Conservation (phyloP, 371 early-diverging fungal genomes). For the Apophysomyces elegans region DNA sequence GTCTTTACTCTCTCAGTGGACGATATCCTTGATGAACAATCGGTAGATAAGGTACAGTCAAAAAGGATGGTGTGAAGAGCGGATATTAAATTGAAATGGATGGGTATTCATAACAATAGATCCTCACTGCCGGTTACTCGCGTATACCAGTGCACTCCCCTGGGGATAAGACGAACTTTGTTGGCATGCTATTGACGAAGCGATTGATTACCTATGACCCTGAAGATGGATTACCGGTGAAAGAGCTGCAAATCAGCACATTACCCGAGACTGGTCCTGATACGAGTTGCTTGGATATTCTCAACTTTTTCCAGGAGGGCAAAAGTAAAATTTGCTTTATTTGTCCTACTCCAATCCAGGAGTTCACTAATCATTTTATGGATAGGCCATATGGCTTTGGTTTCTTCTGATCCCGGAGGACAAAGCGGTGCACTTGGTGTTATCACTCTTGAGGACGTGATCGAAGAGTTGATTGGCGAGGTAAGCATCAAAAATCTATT, state of each 20-base stretch:
- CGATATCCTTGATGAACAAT: conserved; percentile 65
- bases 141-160: conserved; percentile 85
- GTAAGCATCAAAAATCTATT: conserved; percentile 21
- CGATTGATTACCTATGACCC: conserved; percentile 87
- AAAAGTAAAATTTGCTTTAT: conserved; percentile 53
- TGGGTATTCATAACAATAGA: conserved; percentile 31
- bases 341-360: background rate
- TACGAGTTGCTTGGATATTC: conserved; percentile 86
- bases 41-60: conserved; percentile 58
- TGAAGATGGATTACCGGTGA: conserved; percentile 75
- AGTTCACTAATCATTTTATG: background rate
- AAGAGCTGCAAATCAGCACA: conserved; percentile 68
- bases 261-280: conserved; percentile 77
- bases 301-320: conserved; percentile 94
- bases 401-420: conserved; percentile 63
- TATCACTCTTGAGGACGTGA: conserved; percentile 96
- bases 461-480: conserved; percentile 94
- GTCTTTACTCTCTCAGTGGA: conserved; percentile 83
- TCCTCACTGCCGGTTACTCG: conserved; percentile 85
- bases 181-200: conserved; percentile 94
- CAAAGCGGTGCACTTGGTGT: conserved; percentile 77
- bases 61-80: background rate
- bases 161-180: conserved; percentile 66
- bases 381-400: conserved; percentile 71
- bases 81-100: background rate